Conservation (phyloP, 768 basidiomycete species). For the Leccinum imitatum region DNA sequence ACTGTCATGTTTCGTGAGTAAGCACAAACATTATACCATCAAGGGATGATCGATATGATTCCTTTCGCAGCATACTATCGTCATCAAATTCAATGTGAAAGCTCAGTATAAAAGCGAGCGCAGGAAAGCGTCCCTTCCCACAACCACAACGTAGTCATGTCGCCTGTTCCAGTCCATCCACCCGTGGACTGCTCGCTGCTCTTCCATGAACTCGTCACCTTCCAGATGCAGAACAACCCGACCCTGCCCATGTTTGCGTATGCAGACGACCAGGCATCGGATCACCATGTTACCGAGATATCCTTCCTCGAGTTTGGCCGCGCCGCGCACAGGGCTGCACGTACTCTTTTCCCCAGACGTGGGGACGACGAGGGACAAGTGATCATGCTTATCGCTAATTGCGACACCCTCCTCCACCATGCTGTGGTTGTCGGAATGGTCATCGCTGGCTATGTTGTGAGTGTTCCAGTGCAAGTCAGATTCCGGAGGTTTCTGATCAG, state of each 20-base stretch:
- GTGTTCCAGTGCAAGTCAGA: conserved; percentile 29
- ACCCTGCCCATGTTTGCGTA: conserved; percentile 15
- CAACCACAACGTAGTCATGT: neutral
- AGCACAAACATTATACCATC: neutral
- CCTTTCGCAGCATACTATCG: too few relatives aligned
- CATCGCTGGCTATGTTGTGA: conserved; percentile 30
- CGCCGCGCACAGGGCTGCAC: conserved; percentile 33
- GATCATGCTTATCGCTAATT: conserved; percentile 32
- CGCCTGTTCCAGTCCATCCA: conserved; percentile 8
- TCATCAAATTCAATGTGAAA: too few relatives aligned
- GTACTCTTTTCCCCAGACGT: conserved; percentile 16
- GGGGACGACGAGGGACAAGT: conserved; percentile 24
- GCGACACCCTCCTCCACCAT: conserved; percentile 24
- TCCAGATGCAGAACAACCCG: conserved; percentile 17
- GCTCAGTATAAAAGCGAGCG: neutral
- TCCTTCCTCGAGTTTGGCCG: conserved; percentile 15
- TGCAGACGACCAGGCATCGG: conserved; percentile 11
- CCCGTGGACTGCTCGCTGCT: conserved; percentile 17
- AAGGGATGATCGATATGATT: too few relatives aligned
- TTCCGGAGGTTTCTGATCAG: conserved; percentile 20
- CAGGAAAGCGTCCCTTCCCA: neutral
- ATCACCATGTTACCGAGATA: conserved; percentile 11
- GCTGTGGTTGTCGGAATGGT: conserved; percentile 21
- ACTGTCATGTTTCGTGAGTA: neutral
- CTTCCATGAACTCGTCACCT: conserved; percentile 19